Conservation (phyloP, 352 stramenopile genomes). For the Detonula confervacea region DNA sequence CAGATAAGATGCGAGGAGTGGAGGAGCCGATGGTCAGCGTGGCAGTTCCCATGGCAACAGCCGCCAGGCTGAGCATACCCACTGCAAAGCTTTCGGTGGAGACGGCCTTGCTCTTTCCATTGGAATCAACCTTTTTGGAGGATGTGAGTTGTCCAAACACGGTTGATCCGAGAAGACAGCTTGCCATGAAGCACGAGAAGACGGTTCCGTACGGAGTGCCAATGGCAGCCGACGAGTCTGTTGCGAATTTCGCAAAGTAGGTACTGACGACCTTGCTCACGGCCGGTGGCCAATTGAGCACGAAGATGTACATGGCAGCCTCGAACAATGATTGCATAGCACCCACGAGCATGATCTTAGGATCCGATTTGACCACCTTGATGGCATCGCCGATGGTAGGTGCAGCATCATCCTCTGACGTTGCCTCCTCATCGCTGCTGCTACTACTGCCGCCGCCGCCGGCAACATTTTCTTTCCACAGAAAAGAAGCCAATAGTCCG, state of each 20-base stretch:
- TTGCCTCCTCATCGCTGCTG: constrained; percentile 18
- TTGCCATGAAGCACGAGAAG: constrained; percentile 86
- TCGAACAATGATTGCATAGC: constrained; percentile 82
- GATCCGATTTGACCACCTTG: constrained; percentile 53
- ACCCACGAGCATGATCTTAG: constrained; percentile 72
- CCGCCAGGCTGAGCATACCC: constrained; percentile 76
- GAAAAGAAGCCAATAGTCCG: constrained; percentile 63
- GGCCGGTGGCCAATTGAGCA: constrained; percentile 84
- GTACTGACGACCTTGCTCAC: constrained; percentile 54
- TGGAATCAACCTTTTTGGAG: constrained; percentile 37
- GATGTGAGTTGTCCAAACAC: constrained; percentile 63
- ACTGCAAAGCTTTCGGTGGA: constrained; percentile 69
- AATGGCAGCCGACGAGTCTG: constrained; percentile 35
- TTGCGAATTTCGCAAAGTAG: constrained; percentile 55
- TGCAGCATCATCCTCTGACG: constrained; percentile 29
- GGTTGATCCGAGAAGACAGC: constrained; percentile 80
- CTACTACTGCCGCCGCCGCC: background rate
- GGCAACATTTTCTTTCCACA: constrained; percentile 88
- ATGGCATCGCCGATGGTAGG: constrained; percentile 84
- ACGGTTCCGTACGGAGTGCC: constrained; percentile 76
- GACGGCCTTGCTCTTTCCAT: constrained; percentile 35
- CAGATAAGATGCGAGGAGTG: constrained; percentile 16
- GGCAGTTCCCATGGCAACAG: constrained; percentile 77
- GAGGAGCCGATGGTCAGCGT: constrained; percentile 40
- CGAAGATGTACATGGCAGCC: constrained; percentile 87